phyloP scores from a whole-genome alignment of 169 alveolate genomes.

The Cryptosporidium tyzzeri region DNA sequence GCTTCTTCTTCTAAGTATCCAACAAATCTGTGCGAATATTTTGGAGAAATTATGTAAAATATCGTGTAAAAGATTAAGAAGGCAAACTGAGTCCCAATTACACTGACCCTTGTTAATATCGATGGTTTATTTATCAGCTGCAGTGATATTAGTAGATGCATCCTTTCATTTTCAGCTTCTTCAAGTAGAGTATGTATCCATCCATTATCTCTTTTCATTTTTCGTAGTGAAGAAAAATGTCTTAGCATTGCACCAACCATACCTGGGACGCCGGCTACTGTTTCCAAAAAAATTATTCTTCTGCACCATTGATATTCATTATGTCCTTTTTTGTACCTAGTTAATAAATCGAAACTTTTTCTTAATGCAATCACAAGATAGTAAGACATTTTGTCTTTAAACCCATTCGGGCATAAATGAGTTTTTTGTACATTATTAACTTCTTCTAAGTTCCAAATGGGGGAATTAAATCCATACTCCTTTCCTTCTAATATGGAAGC shows the following conservation, averaged over 20 bases:
- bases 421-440: slow-evolving; percentile 76
- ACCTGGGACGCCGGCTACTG: slow-evolving; percentile 83
- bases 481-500: not conserved
- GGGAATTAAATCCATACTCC: slow-evolving; percentile 31
- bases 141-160: slow-evolving; percentile 80
- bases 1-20: slow-evolving; percentile 87
- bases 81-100: slow-evolving; percentile 79
- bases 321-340: slow-evolving; percentile 76
- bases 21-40: slow-evolving; percentile 82
- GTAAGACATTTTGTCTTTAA: slow-evolving; percentile 81
- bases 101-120: slow-evolving; percentile 76
- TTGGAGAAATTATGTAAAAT: slow-evolving; percentile 80
- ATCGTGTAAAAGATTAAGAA: slow-evolving; percentile 80
- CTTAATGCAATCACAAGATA: slow-evolving; percentile 77
- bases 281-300: slow-evolving; percentile 81
- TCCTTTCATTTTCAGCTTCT: slow-evolving; percentile 85
- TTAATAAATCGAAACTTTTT: slow-evolving; percentile 58
- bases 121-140: slow-evolving; percentile 77
- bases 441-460: slow-evolving; percentile 78
- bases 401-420: slow-evolving; percentile 76
- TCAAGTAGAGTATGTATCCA: slow-evolving; percentile 84
- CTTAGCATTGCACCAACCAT: slow-evolving; percentile 83
- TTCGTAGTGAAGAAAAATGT: slow-evolving; percentile 79
- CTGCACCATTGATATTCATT: slow-evolving; percentile 78
- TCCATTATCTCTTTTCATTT: slow-evolving; percentile 81